Conservation (phyloP, 2,329 filamentous ascomycete genomes). For the Scedosporium minutisporum region DNA sequence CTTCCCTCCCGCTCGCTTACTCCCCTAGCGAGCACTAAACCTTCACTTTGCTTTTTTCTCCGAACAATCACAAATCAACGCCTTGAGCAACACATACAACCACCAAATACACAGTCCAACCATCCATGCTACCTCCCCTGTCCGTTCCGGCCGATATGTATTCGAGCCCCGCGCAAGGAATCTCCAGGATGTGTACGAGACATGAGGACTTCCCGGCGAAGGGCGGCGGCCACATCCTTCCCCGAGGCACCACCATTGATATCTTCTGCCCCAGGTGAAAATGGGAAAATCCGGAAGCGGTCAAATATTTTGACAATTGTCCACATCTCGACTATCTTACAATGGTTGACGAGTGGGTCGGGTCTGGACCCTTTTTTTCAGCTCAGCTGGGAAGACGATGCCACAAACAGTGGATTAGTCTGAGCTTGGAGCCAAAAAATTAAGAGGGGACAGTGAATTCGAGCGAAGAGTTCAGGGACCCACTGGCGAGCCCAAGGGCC, state of each 20-base stretch:
- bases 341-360: not conserved
- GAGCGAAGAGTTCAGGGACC: too few species aligned
- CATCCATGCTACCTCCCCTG: not conserved
- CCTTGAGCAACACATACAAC: not conserved
- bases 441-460: too few species aligned
- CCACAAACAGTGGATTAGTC: too few species aligned
- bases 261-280: not conserved
- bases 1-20: not conserved
- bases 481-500: too few species aligned
- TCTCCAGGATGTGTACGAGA: not conserved
- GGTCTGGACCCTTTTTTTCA: too few species aligned
- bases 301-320: too few species aligned
- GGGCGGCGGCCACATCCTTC: not conserved
- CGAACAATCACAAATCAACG: too few species aligned
- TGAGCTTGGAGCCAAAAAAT: too few species aligned
- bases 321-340: not conserved
- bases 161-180: not conserved
- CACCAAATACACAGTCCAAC: not conserved
- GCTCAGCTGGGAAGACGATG: too few species aligned
- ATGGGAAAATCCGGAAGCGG: not conserved
- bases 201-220: not conserved
- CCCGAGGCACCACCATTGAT: not conserved
- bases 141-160: too few species aligned
- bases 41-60: not conserved
- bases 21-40: not conserved